These are phyloP conservation scores for Rhizophora apiculata DNA, from an alignment of 345 rosid species.

Conservation along the genomic window DNA sequence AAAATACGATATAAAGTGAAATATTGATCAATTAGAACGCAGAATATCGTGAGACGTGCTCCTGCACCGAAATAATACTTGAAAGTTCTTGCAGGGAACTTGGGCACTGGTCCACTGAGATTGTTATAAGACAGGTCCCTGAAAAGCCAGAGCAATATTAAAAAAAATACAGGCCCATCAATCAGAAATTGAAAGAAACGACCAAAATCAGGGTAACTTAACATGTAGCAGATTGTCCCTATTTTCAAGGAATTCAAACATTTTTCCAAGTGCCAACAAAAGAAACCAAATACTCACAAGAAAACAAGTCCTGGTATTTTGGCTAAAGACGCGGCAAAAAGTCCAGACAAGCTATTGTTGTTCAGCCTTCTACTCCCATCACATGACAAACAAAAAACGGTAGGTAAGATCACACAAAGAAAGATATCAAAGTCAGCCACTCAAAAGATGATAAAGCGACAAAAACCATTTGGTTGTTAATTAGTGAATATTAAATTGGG, in stretches of 20 bases:
- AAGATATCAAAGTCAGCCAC: not conserved
- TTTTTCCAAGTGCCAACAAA: constrained; percentile 5
- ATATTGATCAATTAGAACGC: not conserved
- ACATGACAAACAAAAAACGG: constrained; percentile 35
- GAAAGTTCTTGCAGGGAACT: constrained; percentile 72
- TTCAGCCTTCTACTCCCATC: constrained; percentile 79
- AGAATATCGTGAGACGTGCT: not conserved
- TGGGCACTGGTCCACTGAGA: constrained; percentile 83
- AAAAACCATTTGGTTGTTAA: constrained; percentile 6
- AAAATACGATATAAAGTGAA: constrained; percentile 4
- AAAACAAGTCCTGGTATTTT: constrained; percentile 71
- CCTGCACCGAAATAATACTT: constrained; percentile 41
- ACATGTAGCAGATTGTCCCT: constrained; percentile 2
- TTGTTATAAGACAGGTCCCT: constrained; percentile 96
- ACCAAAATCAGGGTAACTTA: not conserved
- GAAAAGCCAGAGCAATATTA: constrained; percentile 25
- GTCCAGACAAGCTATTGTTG: constrained; percentile 86
- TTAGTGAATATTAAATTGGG: constrained; percentile 1
- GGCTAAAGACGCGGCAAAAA: constrained; percentile 69
- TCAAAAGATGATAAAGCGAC: not conserved
- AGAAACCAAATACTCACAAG: constrained; percentile 57
- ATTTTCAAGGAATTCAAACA: constrained; percentile 24
- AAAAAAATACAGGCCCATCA: constrained; percentile 13
- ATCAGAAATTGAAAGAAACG: constrained; percentile 7
- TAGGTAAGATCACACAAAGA: constrained; percentile 19